Percentiles rank a stretch among this genome's conserved stretches.
phyloP scores from a whole-genome alignment of 331 rosid species.

The Quercus lobata region DNA sequence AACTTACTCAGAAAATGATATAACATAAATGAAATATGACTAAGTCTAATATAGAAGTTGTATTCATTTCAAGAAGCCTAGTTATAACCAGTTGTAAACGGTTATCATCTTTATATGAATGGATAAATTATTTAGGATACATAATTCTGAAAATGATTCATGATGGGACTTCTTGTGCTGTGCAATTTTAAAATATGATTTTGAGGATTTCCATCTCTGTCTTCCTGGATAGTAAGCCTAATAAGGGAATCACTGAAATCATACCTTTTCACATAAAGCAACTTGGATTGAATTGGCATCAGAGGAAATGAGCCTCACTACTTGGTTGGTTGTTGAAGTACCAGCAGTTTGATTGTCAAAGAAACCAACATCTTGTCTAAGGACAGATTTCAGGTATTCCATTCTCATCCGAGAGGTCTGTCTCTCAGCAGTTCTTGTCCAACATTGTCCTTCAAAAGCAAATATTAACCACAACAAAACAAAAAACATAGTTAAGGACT shows the following conservation, averaged over 20 bases:
- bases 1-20: too few relatives aligned
- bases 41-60: too few relatives aligned
- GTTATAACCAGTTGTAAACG: too few relatives aligned
- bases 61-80: too few relatives aligned
- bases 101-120: too few relatives aligned
- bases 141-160: too few relatives aligned
- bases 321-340: constrained; percentile 77
- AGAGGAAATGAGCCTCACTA: constrained; percentile 69
- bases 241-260: constrained; percentile 1
- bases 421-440: constrained; percentile 90
- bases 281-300: constrained; percentile 85
- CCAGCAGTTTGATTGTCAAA: constrained; percentile 68
- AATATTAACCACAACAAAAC: constrained; percentile 9
- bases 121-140: too few relatives aligned
- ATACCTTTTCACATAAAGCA: constrained; percentile 78
- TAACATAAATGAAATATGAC: too few relatives aligned
- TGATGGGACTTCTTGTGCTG: not conserved
- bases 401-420: constrained; percentile 81
- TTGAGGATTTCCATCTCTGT: not conserved
- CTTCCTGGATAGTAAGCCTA: not conserved
- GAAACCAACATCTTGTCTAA: constrained; percentile 87
- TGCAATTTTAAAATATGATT: not conserved
- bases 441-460: constrained; percentile 60
- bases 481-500: constrained; percentile 15
- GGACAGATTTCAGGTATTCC: constrained; percentile 79